Evolutionary conservation across 441 rosid species (phyloP), one percentile per base, ranked within the genome.

Genomic region (Raphanus hybrid): DNA sequence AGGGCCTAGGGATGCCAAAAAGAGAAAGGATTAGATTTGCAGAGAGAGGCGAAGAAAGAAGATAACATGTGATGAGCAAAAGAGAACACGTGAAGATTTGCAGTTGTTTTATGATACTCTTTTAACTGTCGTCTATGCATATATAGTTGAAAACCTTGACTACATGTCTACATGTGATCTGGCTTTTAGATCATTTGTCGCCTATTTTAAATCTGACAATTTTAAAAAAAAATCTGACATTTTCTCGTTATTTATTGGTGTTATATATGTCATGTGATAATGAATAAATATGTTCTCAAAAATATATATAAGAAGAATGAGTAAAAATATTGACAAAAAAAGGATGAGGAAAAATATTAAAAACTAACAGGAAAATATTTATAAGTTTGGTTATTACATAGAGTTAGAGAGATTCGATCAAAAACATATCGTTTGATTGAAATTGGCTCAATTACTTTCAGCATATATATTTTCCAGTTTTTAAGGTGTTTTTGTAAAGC

Each of bases 31-130:
- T 69, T 69, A 74, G 34, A 68, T 73, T 61, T 69, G 16, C 37
- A 73, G 64, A 67, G 55, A 72, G 58, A 60, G 69, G 69, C 20
- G 18, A 54, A 73, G 70, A 71, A 71, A 67, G 52, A 69, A 67
- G 62, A 63, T 55, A 68, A 43, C 71, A 78, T 68, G 78, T 74
- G 78, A 78, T 32, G 67, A 34, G 70, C 71, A 69, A 74, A 68
- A 68, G 74, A 78, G 78, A 73, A 71, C 82, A 79, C 62, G 82
- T 79, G 75, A 79, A 79, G 37, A 69, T 74, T 63, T 74, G 75
- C 70, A 78, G 78, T 78, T 78, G 50, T 63, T 52, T 62, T 78
- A 15, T 55, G 26, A 55, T 20, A 8, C 75, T 73, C 66, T 55
- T 78, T 69, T 20, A 77, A 79, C 67, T 79, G 67, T 74, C 23